Base-by-base conservation (phyloP, 345 rosid species). In the Rhizophora mangle region DNA sequence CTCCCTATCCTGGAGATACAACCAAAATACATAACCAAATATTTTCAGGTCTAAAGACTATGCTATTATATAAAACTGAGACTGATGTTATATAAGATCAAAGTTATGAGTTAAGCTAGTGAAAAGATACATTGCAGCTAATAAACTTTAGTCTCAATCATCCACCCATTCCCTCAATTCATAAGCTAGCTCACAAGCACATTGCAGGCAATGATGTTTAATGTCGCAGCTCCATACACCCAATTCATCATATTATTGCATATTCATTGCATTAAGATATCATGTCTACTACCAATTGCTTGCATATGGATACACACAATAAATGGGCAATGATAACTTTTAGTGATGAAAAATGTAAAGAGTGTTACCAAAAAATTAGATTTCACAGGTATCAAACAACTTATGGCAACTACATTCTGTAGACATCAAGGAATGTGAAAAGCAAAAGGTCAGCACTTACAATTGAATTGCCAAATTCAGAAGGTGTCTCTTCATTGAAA, bases 401-500 rank as follows among this genome's bases (percentile, higher is more conserved):
- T 16, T 53, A 54, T n/a, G 22, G 54, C 6, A 53, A 58, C 13
- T 57, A 20, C 8, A 43, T 20, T n/a, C 29, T 8, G 11, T 60
- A 37, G 16, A 15, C 30, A 58, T n/a, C 16, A 9, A 36, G 68
- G 15, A 43, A 19, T 24, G 66, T 60, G 18, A 60, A 56, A 21
- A 72, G 67, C 37, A 19, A 22, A 53, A 24, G 63, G 72, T 20
- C 29, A 39, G 43, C 60, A 80, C 87, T 82, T 53, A 89, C 96
- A 64, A 79, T 86, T 70, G 96, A 85, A 81, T 83, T 87, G 26
- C 90, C 82, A 81, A 92, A 85, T 29, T 83, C 79, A 75, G 96
- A 79, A n/a, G 90, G 73, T 65, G 68, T 71, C 67, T 92, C 96
- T 64, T 90, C 84, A 72, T 86, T 72, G 75, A 87, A 81, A 73